Evolutionary conservation across 306 rosid species (phyloP).

Genomic region (Argentina anserina): DNA sequence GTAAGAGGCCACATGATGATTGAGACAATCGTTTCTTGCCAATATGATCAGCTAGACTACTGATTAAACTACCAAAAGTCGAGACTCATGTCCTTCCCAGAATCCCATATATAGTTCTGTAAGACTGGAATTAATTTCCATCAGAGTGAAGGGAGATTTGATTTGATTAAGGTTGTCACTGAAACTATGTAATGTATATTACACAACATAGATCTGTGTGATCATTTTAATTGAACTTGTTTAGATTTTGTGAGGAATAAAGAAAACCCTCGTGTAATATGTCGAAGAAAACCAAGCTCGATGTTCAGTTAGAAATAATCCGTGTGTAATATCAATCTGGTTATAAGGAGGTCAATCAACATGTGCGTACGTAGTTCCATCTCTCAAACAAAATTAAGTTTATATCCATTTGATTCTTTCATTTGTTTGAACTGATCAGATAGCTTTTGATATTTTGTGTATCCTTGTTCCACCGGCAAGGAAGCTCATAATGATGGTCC

Average conservation of each 20-base stretch:
- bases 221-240: not conserved
- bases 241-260: not conserved
- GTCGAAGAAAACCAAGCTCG: not conserved
- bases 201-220: not conserved
- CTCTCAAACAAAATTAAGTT: too few relatives aligned
- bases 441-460: too few relatives aligned
- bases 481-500: too few relatives aligned
- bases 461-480: too few relatives aligned
- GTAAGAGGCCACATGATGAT: constrained; percentile 1
- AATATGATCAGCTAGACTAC: not conserved
- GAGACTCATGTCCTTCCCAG: not conserved
- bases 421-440: too few relatives aligned
- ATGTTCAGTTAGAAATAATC: not conserved
- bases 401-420: too few relatives aligned
- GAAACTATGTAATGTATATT: not conserved
- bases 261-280: not conserved
- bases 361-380: too few relatives aligned
- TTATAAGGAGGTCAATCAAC: too few relatives aligned
- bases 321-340: too few relatives aligned
- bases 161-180: not conserved
- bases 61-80: not conserved
- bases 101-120: not conserved
- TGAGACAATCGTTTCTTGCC: not conserved
- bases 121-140: too few relatives aligned
- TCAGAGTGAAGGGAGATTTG: too few relatives aligned